Base-by-base conservation (phyloP, 2,329 filamentous ascomycete genomes). In the Aspergillus melleus region DNA sequence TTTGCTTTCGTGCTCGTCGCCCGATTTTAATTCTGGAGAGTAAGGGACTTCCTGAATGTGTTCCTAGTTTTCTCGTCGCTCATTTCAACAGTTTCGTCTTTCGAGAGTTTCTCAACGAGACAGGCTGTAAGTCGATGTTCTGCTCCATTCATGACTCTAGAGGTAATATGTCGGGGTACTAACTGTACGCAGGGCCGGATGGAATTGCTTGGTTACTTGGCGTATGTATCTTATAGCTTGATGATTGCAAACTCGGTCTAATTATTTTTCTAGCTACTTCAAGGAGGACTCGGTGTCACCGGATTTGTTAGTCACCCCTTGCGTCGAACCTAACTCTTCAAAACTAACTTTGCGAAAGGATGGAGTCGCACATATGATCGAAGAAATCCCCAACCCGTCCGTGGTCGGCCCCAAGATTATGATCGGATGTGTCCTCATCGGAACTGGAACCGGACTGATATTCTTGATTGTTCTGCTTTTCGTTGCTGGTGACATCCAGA, bases 381-480 rank as follows among this genome's bases (percentile, higher is more conserved):
- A 84, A 72, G 77, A 79, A 70, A 77, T 79, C 36, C 76, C 76
- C 3, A 75, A 79, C 51, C 71, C 75, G 22, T 70, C 84, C 1
- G 75, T 82, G 1, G 80, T 87, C 61, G 87, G 86, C 0, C 88
- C 88, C 6, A 84, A 82, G 63, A 87, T 89, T 59, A 88, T 90
- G 86, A 80, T 89, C 12, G 83, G 81, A 57, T 88, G 86, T 61
- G 85, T 89, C 32, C 76, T 75, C 6, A 89, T 89, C 52, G 87
- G 87, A 11, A 84, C 85, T 22, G 75, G 82, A 2, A 88, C 87
- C 0, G 87, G 87, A 1, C 84, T 84, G 57, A 74, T 88, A 54
- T 89, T 89, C 70, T 75, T 89, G 22, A 79, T 83, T 49, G 83
- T 86, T 39, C 76, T 90, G 1, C 81, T 90, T 0, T 90, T 90